phyloP scores from a whole-genome alignment of 768 basidiomycete species.

The Erythrobasidium yunnanense region DNA sequence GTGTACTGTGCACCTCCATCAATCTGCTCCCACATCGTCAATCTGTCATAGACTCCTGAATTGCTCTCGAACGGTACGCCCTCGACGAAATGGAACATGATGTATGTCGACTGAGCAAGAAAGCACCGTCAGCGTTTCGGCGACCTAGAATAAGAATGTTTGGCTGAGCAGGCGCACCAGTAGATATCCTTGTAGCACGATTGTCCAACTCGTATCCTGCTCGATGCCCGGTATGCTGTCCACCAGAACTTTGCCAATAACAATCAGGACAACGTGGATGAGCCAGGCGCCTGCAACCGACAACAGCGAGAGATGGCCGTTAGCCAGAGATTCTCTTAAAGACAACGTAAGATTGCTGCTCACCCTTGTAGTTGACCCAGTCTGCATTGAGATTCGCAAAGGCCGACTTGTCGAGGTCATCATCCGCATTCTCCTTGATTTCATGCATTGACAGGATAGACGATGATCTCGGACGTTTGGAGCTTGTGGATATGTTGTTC shows the following conservation, averaged over 20 bases:
- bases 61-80: constrained; percentile 89
- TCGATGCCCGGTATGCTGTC: constrained; percentile 90
- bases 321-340: neutral
- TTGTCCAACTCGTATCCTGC: constrained; percentile 88
- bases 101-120: constrained; percentile 66
- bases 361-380: constrained; percentile 90
- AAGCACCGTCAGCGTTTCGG: neutral
- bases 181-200: constrained; percentile 81
- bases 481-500: neutral
- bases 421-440: constrained; percentile 36
- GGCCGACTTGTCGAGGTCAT: constrained; percentile 34
- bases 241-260: constrained; percentile 77
- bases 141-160: neutral
- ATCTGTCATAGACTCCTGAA: constrained; percentile 89
- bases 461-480: constrained; percentile 19
- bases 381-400: constrained; percentile 55
- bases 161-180: constrained; percentile 51
- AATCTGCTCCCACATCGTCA: constrained; percentile 98
- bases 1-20: constrained; percentile 98
- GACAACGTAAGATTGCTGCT: constrained; percentile 22
- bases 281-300: constrained; percentile 74
- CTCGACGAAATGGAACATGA: constrained; percentile 98
- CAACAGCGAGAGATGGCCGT: neutral
- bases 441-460: constrained; percentile 36
- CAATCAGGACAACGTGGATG: constrained; percentile 88